A percentile compares a stretch with the other conserved stretches of the same genome.
phyloP scores from a whole-genome alignment of 331 rosid species.

The Pyracantha coccinea region DNA sequence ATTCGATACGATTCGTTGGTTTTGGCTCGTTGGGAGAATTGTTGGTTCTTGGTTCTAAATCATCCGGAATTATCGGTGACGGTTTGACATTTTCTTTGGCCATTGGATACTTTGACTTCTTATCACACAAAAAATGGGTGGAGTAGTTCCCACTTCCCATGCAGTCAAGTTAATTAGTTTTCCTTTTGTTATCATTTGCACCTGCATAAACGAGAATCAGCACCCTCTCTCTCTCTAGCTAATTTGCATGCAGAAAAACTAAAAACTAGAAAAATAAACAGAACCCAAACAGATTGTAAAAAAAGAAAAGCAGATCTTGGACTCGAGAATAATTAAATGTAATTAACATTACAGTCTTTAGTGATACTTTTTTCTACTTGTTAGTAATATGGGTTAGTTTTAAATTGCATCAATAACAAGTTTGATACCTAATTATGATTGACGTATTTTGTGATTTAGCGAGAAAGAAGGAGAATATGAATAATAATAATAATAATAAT shows the following conservation, averaged over 20 bases:
- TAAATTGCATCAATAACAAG: too few species aligned
- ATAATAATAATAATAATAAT: background rate
- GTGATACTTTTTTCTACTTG: background rate
- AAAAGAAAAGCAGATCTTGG: background rate
- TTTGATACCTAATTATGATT: background rate
- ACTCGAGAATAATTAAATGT: background rate
- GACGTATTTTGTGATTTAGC: background rate
- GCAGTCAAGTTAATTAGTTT: background rate
- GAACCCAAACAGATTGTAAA: background rate
- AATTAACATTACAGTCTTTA: too few species aligned
- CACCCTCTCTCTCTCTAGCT: too few species aligned
- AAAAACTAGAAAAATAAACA: background rate
- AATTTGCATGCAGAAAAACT: too few species aligned
- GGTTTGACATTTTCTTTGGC: constrained; percentile 51
- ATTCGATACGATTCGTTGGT: too few species aligned
- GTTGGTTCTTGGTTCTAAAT: constrained; percentile 28
- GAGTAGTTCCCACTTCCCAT: background rate
- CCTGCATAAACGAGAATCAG: background rate
- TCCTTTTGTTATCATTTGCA: background rate
- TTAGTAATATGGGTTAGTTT: too few species aligned
- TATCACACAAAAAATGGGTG: background rate
- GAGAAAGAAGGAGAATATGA: background rate
- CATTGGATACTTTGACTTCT: constrained; percentile 10
- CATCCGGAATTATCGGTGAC: constrained; percentile 53
- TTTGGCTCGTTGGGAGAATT: background rate